Evolutionary conservation across 108 stramenopile species (phyloP), one percentile per base, ranked within the genome.

Genomic region (Parietichytrium sp.): DNA sequence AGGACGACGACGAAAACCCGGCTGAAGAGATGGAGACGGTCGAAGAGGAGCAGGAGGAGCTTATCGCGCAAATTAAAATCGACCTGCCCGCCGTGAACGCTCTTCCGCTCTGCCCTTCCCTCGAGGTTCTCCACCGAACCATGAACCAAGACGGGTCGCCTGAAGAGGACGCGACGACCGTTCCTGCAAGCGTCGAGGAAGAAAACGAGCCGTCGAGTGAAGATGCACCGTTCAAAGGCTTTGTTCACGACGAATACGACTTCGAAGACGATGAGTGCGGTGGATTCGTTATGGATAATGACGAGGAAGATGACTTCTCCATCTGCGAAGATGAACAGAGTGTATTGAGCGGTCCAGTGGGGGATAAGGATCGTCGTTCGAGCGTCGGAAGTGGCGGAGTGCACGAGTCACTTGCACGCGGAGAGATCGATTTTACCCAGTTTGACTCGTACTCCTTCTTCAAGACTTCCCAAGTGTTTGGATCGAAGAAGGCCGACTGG

Each of bases 381-480:
- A 26, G 26, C 26, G 26, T 26, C 54, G 42, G 20, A 6, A 1
- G 52, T 83, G 26, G 83, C 79, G 3, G 80, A 77, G 6, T 6
- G 1, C 0, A 12, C 20, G n/a, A 12, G 10, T 42, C 38, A 33
- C 38, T n/a, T n/a, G 1, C 20, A 6, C 61, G 45, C 20, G 61
- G 45, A 0, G 61, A 27, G 3, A 72, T 72, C 3, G 61, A 72
- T 27, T 72, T 72, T 25, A 27, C 61, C n/a, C 61, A 72, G 1
- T 72, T 72, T 31, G 83, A 84, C 83, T 82, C 83, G 13, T 84
- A 84, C 31, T 79, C 80, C 47, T 84, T 83, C 79, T 84, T 83
- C 25, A 82, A 84, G 8, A 80, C 31, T 4, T 78, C 25, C 0
- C 45, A 82, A 13, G 36, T 80, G 3, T 82, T 79, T 3, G 51